These are phyloP conservation scores for Trametopsis cervina DNA, from an alignment of 768 basidiomycete species.

Conservation along the genomic window DNA sequence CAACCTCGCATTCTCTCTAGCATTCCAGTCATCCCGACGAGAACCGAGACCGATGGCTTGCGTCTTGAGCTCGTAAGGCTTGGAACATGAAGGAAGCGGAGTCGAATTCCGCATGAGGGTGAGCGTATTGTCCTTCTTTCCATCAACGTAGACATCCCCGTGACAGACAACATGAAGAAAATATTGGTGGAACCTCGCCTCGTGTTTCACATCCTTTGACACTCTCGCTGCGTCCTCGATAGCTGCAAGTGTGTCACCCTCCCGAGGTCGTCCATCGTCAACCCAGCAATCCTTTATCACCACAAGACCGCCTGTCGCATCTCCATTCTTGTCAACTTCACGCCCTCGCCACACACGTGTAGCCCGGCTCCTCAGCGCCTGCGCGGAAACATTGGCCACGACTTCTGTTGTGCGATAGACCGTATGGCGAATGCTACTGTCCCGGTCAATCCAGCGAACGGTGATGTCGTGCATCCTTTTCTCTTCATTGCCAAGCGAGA, in stretches of 20 bases:
- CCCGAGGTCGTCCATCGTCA: neutral
- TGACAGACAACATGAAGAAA: neutral
- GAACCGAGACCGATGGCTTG: too few species aligned
- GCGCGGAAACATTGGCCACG: neutral
- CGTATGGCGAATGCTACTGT: neutral
- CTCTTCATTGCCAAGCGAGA: neutral
- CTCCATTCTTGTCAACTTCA: neutral
- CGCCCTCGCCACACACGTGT: slow-evolving; percentile 5
- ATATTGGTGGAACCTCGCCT: neutral
- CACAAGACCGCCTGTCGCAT: neutral
- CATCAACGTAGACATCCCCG: slow-evolving; percentile 2
- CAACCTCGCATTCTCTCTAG: too few species aligned
- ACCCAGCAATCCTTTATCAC: slow-evolving; percentile 5
- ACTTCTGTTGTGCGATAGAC: neutral
- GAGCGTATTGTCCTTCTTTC: neutral
- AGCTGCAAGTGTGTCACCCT: neutral
- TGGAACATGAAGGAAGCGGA: neutral
- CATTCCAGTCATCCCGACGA: too few species aligned
- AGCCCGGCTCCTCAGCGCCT: neutral
- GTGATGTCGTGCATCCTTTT: slow-evolving; percentile 1
- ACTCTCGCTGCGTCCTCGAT: neutral
- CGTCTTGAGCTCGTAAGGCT: neutral
- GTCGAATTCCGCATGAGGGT: neutral
- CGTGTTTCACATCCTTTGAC: neutral
- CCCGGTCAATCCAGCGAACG: neutral